phyloP scores from a whole-genome alignment of 129 eudicot genomes.

The Centella asiatica region DNA sequence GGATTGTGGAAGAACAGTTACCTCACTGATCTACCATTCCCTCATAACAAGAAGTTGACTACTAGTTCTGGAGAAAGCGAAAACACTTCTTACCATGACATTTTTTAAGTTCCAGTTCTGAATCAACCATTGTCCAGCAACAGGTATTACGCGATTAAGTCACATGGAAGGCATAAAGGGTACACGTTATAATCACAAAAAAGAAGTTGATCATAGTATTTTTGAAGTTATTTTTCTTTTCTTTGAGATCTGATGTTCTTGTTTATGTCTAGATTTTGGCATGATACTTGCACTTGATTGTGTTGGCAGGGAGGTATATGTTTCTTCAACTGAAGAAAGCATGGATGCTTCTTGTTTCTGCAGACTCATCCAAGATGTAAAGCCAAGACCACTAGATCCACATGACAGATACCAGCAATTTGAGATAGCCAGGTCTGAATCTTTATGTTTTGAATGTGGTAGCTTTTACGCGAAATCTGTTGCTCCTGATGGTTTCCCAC shows the following conservation, averaged over 20 bases:
- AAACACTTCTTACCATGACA: slow-evolving; percentile 3
- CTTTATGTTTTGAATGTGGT: slow-evolving; percentile 6
- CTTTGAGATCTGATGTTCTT: neutral
- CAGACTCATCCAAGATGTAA: slow-evolving; percentile 26
- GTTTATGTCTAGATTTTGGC: too few relatives aligned
- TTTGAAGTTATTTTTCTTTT: neutral
- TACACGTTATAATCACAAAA: slow-evolving; percentile 17
- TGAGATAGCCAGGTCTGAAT: slow-evolving; percentile 17
- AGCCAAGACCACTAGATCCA: slow-evolving; percentile 51
- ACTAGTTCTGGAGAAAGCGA: slow-evolving; percentile 12
- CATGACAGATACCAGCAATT: slow-evolving; percentile 48
- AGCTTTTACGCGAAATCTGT: slow-evolving; percentile 36
- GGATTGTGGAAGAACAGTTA: slow-evolving; percentile 31
- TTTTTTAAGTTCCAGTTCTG: slow-evolving; percentile 51
- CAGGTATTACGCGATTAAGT: slow-evolving; percentile 48
- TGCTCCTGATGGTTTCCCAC: slow-evolving; percentile 50
- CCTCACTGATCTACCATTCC: slow-evolving; percentile 45
- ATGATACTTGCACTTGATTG: neutral
- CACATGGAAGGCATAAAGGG: slow-evolving; percentile 64
- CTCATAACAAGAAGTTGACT: slow-evolving; percentile 55
- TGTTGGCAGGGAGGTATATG: slow-evolving; percentile 42
- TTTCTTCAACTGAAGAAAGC: slow-evolving; percentile 64
- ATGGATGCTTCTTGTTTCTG: slow-evolving; percentile 35
- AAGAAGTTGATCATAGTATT: neutral
- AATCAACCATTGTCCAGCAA: slow-evolving; percentile 57